Evolutionary conservation across 2,329 filamentous ascomycete species (phyloP), one percentile per base, ranked within the genome.

Genomic region (Boeremia exigua): DNA sequence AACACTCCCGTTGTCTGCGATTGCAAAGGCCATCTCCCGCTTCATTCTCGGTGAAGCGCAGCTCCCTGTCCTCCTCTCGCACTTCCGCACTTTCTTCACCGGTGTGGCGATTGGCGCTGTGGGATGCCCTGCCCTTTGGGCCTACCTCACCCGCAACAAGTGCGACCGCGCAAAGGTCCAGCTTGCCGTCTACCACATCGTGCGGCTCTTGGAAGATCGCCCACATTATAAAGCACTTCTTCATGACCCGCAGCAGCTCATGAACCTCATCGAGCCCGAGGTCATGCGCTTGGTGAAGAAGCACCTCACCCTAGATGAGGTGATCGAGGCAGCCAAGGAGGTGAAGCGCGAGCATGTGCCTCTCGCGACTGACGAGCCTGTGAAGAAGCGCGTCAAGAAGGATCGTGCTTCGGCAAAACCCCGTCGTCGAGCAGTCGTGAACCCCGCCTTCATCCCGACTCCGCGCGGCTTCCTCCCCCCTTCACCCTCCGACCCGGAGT

Each of bases 121-220:
- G 2, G 34, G 27, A 3, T 27, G 34, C 2, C 17, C 39, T 12
- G 34, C n/a, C 6, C 33, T 63, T 3, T 53, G 56, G 43, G 11
- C 34, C 29, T 58, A 46, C 45, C 30, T 63, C 27, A 29, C 36
- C 3, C 28, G 32, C 2, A 36, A 56, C 43, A 33, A 48, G 4
- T 15, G 49, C 9, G 44, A 61, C 38, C 52, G 48, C 25, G 48
- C 49, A 11, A 62, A 62, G 42, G 44, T 65, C 8, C 50, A 65
- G 47, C 56, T 64, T 7, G 63, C 59, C 1, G 46, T 67, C 12
- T 61, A 36, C 30, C 58, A 62, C n/a, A 37, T 67, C 39, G 17
- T 55, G 9, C 46, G 23, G 4, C 14, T 55, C 4, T 29, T 46
- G 4, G 17, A 49, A 19, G n/a, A 12, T 12, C 28, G 17, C 2